Conservation (phyloP, 2,329 filamentous ascomycete genomes). For the Diaporthe capsici region DNA sequence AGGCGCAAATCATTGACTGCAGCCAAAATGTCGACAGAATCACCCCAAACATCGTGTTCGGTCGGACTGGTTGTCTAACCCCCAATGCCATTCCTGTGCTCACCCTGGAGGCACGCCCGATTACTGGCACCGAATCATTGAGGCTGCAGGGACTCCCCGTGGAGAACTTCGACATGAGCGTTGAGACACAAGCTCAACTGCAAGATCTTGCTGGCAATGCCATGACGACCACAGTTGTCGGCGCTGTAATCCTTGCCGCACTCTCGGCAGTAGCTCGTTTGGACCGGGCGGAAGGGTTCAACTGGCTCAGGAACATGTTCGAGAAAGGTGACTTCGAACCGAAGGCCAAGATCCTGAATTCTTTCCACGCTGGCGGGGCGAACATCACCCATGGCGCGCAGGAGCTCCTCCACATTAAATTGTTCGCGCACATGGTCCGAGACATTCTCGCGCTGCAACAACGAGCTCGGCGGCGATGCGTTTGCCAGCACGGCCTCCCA, state of each 20-base stretch:
- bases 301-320: conserved; percentile 30
- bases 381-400: neutral
- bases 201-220: conserved; percentile 84
- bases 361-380: neutral
- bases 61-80: conserved; percentile 77
- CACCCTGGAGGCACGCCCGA: conserved; percentile 70
- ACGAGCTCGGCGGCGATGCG: conserved; percentile 52
- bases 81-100: conserved; percentile 74
- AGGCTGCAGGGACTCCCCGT: conserved; percentile 78
- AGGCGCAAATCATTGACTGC: conserved; percentile 69
- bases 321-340: neutral
- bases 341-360: neutral
- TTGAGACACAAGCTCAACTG: conserved; percentile 72
- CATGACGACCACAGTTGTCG: conserved; percentile 82
- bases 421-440: conserved; percentile 36
- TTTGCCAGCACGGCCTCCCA: conserved; percentile 50
- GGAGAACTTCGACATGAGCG: conserved; percentile 72
- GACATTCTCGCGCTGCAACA: conserved; percentile 40
- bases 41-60: conserved; percentile 56
- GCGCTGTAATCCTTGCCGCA: conserved; percentile 71
- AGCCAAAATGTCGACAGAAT: conserved; percentile 81
- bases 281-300: neutral
- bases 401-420: conserved; percentile 8
- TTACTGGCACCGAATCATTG: conserved; percentile 75
- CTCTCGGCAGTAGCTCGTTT: conserved; percentile 51